These are phyloP conservation scores for Dimocarpus longan DNA, from an alignment of 345 rosid genomes.

Conservation along the genomic window DNA sequence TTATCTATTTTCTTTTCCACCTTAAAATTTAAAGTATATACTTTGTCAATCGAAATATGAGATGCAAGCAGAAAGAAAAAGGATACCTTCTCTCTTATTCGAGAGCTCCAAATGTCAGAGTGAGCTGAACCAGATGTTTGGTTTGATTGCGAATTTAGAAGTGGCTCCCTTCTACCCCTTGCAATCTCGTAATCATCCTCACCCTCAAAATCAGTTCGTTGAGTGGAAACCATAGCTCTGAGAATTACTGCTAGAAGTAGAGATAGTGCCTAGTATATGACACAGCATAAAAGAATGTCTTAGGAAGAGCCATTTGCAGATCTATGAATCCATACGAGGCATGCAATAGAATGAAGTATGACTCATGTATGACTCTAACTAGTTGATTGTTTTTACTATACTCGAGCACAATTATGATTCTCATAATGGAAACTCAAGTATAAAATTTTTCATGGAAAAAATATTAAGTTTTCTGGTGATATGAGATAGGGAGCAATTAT, in stretches of 20 bases:
- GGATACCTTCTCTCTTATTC: slow-evolving; percentile 82
- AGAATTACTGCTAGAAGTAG: slow-evolving; percentile 70
- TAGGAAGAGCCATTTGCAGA: slow-evolving; percentile 2
- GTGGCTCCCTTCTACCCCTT: slow-evolving; percentile 74
- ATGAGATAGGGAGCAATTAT: not conserved
- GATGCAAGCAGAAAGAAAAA: slow-evolving; percentile 2
- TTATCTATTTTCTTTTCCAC: not conserved
- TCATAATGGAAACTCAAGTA: not conserved
- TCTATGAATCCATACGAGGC: not conserved
- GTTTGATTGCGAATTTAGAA: slow-evolving; percentile 59
- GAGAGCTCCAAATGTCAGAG: slow-evolving; percentile 68
- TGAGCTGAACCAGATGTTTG: slow-evolving; percentile 57
- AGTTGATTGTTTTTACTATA: not conserved
- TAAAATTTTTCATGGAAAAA: not conserved
- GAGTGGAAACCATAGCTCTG: slow-evolving; percentile 68
- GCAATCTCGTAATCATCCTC: slow-evolving; percentile 68
- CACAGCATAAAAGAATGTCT: slow-evolving; percentile 9
- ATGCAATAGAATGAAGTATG: not conserved
- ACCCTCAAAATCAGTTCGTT: slow-evolving; percentile 40
- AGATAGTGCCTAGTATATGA: slow-evolving; percentile 56
- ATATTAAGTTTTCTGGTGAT: not conserved
- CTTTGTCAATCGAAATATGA: not conserved
- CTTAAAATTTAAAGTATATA: not conserved
- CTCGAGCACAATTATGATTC: not conserved
- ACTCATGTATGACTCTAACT: slow-evolving; percentile 3